Conservation (phyloP, 768 basidiomycete species). For the Cystobasidium onofrii region DNA sequence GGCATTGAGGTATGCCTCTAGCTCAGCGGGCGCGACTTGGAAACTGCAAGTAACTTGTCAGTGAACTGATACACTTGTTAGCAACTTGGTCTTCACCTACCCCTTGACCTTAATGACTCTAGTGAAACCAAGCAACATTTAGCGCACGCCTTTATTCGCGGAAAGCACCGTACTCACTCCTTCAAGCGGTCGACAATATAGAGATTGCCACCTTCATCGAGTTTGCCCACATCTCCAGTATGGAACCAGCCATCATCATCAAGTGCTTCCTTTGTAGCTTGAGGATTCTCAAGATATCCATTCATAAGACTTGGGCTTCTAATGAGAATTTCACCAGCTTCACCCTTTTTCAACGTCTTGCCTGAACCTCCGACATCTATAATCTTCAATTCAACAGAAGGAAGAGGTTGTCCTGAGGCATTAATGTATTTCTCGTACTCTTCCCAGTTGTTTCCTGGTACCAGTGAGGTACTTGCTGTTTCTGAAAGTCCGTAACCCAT, state of each 20-base stretch:
- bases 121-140: background rate
- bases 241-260: conserved; percentile 39
- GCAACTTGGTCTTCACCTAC: no score
- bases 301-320: conserved; percentile 36
- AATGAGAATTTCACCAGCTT: conserved; percentile 41
- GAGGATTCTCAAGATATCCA: conserved; percentile 40
- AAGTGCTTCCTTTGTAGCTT: conserved; percentile 39
- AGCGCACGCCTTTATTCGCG: no score
- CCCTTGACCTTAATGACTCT: conserved; percentile 43
- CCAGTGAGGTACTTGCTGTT: conserved; percentile 38
- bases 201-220: conserved; percentile 36
- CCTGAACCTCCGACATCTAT: conserved; percentile 32
- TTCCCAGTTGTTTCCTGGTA: conserved; percentile 37
- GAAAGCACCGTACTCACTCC: conserved; percentile 24
- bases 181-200: conserved; percentile 36
- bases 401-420: conserved; percentile 8
- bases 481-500: conserved; percentile 43
- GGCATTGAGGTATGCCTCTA: conserved; percentile 41
- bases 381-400: conserved; percentile 35
- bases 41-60: conserved; percentile 26
- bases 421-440: conserved; percentile 37
- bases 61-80: no score
- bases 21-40: conserved; percentile 42
- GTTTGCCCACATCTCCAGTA: conserved; percentile 42
- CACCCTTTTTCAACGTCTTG: conserved; percentile 15